Evolutionary conservation across 805 yeast species (phyloP).

Genomic region (Saturnispora ahearnii): DNA sequence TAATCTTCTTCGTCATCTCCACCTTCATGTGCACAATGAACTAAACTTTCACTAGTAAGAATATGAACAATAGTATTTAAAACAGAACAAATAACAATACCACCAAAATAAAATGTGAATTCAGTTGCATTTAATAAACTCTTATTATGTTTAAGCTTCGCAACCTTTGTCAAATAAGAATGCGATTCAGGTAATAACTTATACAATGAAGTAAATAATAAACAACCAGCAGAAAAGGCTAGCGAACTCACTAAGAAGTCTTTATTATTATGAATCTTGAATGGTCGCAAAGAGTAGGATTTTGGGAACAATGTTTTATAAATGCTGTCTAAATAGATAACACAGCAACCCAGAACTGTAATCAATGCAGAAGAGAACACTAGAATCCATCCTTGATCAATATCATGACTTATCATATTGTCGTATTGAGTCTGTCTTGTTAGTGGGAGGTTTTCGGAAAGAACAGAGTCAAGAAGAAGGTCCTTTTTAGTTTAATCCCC

Average conservation of each 20-base stretch:
- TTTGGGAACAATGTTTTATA: constrained; percentile 38
- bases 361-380: constrained; percentile 58
- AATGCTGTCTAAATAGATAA: constrained; percentile 53
- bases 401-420: neutral
- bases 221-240: constrained; percentile 73
- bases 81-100: constrained; percentile 49
- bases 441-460: too few relatives aligned
- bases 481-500: too few relatives aligned
- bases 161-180: constrained; percentile 32
- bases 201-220: constrained; percentile 69
- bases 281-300: constrained; percentile 33
- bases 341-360: constrained; percentile 61
- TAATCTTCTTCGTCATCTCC: neutral
- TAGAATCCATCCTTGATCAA: constrained; percentile 54
- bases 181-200: constrained; percentile 65
- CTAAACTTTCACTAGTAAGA: constrained; percentile 69
- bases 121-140: constrained; percentile 35
- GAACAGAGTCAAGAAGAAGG: too few relatives aligned
- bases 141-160: constrained; percentile 18
- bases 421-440: too few relatives aligned
- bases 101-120: constrained; percentile 34
- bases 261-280: constrained; percentile 50
- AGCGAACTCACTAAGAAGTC: constrained; percentile 64
- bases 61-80: constrained; percentile 63
- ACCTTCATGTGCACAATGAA: constrained; percentile 69